Evolutionary conservation across 371 early-diverging fungal species (phyloP), one percentile per base, ranked within the genome.

Genomic region (Zopfochytrium polystomum): DNA sequence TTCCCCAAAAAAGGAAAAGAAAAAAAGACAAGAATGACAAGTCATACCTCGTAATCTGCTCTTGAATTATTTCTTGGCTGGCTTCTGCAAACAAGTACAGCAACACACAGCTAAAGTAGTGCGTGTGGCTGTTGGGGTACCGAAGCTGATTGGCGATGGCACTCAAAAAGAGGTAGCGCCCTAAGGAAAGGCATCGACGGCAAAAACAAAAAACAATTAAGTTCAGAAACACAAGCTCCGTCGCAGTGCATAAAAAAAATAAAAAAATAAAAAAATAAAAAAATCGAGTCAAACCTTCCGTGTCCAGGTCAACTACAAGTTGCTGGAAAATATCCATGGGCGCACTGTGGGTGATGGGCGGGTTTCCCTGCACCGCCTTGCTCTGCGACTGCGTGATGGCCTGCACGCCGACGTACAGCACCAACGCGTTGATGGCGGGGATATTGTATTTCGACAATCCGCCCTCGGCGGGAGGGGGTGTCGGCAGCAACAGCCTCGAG

Each of bases 131-230:
- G 73, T 95, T 96, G 30, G 98, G 97, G 80, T 90, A 96, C 67
- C 98, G 89, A 64, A 98, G 80, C 67, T 97, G 99, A 75, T 96
- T 96, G 52, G 94, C 93, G 61, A 97, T 90, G 4, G 94, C 91
- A 63, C 85, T 89, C 62, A 97, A 69, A 65, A 97, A 83, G 59
- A 89, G 70, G 63, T 95, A 95, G 11, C 95, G 88, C 7, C 93
- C 90, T 82, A 23, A 27, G 32, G 44, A 15, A 31, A 9, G 4
- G 59, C 35, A 50, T 9, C 4, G 29, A 26, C 26, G 50, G 6
- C n/a, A 26, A 26, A 53, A 9, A 38, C 38, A 11, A 63, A 2
- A 27, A 26, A 48, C n/a, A 13, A 27, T 22, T 5, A n/a, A 61
- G n/a, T n/a, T n/a, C n/a, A n/a, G n/a, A 38, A 11, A 38, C 38